Conservation (phyloP, 73 alveolate species). For the Symbiodinium pilosum region DNA sequence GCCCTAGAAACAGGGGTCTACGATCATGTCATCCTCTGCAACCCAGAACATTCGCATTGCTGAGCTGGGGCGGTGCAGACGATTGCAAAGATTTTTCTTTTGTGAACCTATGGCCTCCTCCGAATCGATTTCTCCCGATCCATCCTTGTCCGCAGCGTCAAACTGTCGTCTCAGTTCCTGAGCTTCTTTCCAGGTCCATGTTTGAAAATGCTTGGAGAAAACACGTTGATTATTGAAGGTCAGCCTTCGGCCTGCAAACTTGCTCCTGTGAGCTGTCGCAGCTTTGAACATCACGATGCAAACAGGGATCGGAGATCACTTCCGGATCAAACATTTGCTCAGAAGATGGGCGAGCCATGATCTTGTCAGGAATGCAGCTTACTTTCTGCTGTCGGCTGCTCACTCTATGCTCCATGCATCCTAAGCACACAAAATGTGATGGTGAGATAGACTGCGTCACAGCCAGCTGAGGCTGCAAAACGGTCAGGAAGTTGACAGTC, state of each 20-base stretch:
- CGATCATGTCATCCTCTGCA: no score
- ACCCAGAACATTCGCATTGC: no score
- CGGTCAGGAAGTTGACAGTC: no score
- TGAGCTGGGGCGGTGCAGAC: slow-evolving; percentile 46
- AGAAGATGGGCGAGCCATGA: slow-evolving; percentile 39
- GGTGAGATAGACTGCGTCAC: no score
- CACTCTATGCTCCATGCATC: no score
- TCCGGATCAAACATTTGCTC: slow-evolving; percentile 66
- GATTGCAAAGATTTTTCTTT: slow-evolving; percentile 42
- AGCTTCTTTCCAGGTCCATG: neutral
- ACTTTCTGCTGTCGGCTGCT: no score
- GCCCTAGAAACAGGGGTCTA: no score
- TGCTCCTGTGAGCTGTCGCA: neutral
- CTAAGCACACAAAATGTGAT: no score
- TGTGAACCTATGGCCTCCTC: slow-evolving; percentile 13
- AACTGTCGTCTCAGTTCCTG: slow-evolving; percentile 76
- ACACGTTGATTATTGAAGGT: neutral
- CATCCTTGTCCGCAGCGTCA: slow-evolving; percentile 57
- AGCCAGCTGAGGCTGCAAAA: no score
- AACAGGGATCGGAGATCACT: slow-evolving; percentile 38
- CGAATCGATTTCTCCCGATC: slow-evolving; percentile 76
- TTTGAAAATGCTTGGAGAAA: no score
- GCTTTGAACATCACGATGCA: no score
- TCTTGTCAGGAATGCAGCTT: no score
- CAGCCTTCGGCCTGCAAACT: neutral